Evolutionary conservation across 768 basidiomycete species (phyloP).

Genomic region (Panaeolus papilionaceus): DNA sequence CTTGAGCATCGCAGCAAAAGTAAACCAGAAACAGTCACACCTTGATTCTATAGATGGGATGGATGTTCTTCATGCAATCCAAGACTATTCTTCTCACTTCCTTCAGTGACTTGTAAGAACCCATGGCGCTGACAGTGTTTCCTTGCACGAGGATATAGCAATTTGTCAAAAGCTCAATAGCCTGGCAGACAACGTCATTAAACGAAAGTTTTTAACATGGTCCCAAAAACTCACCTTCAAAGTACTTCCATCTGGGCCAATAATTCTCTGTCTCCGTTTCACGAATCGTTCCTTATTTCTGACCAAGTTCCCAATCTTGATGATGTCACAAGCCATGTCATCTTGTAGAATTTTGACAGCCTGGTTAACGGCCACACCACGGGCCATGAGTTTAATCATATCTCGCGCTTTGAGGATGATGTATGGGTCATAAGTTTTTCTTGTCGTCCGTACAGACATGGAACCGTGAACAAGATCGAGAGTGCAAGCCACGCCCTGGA

Average conservation of each 20-base stretch:
- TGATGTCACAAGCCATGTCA: constrained; percentile 91
- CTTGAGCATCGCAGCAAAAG: constrained; percentile 16
- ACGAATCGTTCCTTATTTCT: constrained; percentile 97
- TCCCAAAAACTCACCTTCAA: constrained; percentile 71
- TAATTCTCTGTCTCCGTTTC: constrained; percentile 93
- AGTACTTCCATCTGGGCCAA: constrained; percentile 97
- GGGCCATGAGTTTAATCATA: constrained; percentile 92
- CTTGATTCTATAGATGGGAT: constrained; percentile 99
- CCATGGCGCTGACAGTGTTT: constrained; percentile 98
- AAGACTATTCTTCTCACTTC: constrained; percentile 96
- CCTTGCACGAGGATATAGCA: constrained; percentile 99
- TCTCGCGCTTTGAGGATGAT: constrained; percentile 96
- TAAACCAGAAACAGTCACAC: constrained; percentile 41
- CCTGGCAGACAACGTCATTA: constrained; percentile 51
- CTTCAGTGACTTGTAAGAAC: constrained; percentile 92
- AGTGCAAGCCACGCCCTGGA: constrained; percentile 86
- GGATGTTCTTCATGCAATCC: constrained; percentile 99
- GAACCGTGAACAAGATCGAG: constrained; percentile 96
- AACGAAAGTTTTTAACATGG: background rate
- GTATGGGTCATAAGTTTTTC: constrained; percentile 97
- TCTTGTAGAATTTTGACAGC: constrained; percentile 93
- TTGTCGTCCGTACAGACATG: constrained; percentile 96
- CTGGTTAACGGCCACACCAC: constrained; percentile 86
- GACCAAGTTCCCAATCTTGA: constrained; percentile 95
- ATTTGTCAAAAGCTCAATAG: constrained; percentile 94